Evolutionary conservation across 169 alveolate genomes (phyloP), one percentile per base, ranked within the genome.

Genomic region (Eimeria praecox): DNA sequence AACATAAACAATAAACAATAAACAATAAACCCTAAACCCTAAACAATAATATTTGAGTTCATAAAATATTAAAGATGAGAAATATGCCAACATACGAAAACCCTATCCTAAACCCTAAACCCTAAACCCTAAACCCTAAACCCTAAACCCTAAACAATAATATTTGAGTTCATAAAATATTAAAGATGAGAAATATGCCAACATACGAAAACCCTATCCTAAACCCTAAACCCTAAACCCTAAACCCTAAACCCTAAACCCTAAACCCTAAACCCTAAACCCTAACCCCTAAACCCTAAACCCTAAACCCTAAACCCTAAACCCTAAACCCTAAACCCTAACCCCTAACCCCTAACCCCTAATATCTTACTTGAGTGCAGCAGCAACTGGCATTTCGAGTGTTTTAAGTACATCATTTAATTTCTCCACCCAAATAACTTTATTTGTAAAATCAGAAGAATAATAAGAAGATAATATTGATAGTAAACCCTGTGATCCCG

Each of bases 371-470:
- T 30, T 49, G 54, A 90, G 95, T 9, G 95, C 95, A 8, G 77
- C 95, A 5, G 73, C 30, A 12, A 78, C 75, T 0, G 95, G 95
- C 95, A 71, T 69, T 90, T 90, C 46, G 2, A 90, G 88, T 2
- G 95, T 90, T 52, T 59, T 73, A 46, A 90, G 75, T 42, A 90
- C 24, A 40, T 90, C 95, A 1, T 52, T 27, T 9, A 90, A 75
- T 56, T 44, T 42, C 77, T 90, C 95, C 3, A 90, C 75, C 52
- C 78, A 90, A 78, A 90, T 73, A n/a, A 90, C 86, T 71, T 90
- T 90, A 27, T 90, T n/a, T 27, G 52, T 3, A 86, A 90, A 90
- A 8, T 71, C 73, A 30, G 35, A 33, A 0, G 88, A 44, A 73
- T 64, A 52, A 18, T 69, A 30, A 22, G 87, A 20, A 78, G 95